These are phyloP conservation scores for Moelleriella libera DNA, from an alignment of 2,329 filamentous ascomycete genomes.

Conservation along the genomic window DNA sequence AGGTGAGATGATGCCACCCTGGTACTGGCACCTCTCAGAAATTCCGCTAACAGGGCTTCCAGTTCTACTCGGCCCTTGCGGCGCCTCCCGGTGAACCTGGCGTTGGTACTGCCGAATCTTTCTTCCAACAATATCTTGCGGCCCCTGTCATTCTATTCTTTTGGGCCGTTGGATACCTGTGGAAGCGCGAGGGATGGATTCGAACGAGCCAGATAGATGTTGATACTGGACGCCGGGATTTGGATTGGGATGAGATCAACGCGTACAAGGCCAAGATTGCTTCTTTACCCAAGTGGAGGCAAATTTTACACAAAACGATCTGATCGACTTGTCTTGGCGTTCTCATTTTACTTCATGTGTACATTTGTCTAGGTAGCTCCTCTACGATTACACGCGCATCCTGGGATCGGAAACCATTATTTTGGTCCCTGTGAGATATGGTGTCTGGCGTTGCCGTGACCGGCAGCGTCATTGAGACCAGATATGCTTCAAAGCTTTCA, in stretches of 20 bases:
- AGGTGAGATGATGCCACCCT: conserved; percentile 20
- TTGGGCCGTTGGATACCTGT: conserved; percentile 44
- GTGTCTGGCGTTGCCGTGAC: no score
- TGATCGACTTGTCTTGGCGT: background rate
- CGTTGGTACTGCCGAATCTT: conserved; percentile 28
- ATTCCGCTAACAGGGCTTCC: conserved; percentile 1
- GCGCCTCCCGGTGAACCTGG: conserved; percentile 16
- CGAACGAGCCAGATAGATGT: conserved; percentile 48
- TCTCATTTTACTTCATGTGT: no score
- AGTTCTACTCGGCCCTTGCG: conserved; percentile 36
- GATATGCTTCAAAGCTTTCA: no score
- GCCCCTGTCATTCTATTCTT: conserved; percentile 39
- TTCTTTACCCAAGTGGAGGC: conserved; percentile 37
- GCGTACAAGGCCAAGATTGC: conserved; percentile 34
- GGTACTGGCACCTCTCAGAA: background rate
- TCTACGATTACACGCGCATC: no score
- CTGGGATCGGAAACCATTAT: no score
- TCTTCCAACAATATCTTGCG: conserved; percentile 42
- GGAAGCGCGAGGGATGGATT: conserved; percentile 52
- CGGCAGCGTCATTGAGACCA: no score
- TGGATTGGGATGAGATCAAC: conserved; percentile 52
- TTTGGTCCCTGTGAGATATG: no score
- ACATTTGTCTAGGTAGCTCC: no score
- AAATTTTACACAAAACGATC: conserved; percentile 17
- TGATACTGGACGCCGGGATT: conserved; percentile 49